Base-by-base conservation (phyloP, 805 yeast genomes). In the Schwanniomyces vanrijiae region DNA sequence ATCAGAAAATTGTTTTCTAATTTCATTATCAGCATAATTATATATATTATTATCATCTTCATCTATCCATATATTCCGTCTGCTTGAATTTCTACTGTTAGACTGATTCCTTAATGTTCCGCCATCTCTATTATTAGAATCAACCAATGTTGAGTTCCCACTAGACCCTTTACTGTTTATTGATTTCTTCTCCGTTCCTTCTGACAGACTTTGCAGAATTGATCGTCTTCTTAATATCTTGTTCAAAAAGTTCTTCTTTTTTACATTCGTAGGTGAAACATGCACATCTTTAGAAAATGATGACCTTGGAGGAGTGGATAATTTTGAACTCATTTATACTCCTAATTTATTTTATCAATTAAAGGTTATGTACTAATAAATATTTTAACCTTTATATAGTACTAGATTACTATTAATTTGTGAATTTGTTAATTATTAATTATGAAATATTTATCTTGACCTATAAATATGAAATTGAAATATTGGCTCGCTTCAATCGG, bases 11-110 rank as follows among this genome's bases (percentile, higher is more conserved):
- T 50, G 37, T 48, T 51, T 13, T 43, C 47, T 38, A n/a, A 18
- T 28, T 40, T 53, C 58, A 4, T 50, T 55, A 44, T 58, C 64
- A 28, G 58, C 68, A 26, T 61, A 58, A 41, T 61, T 60, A 44
- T 51, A 58, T 7, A 65, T 51, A 41, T 59, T 56, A 1, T 55
- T 49, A 37, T 55, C 59, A 10, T 62, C 67, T 31, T 55, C 59
- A 45, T 60, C 66, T 10, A 60, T 49, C 43, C 35, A 53, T 14
- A 50, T 42, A 13, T 20, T 13, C 25, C 25, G 14, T 26, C 49
- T 11, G 16, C 34, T 43, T 22, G 40, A 29, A 26, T 19, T 25
- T 11, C 24, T 25, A 20, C 40, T 34, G 13, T 26, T 26, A 26
- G 11, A 11, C 21, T 33, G 21, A 20, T 14, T 16, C 21, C 31